Conservation (phyloP, 371 early-diverging fungal genomes). For the Mortierella sp. region DNA sequence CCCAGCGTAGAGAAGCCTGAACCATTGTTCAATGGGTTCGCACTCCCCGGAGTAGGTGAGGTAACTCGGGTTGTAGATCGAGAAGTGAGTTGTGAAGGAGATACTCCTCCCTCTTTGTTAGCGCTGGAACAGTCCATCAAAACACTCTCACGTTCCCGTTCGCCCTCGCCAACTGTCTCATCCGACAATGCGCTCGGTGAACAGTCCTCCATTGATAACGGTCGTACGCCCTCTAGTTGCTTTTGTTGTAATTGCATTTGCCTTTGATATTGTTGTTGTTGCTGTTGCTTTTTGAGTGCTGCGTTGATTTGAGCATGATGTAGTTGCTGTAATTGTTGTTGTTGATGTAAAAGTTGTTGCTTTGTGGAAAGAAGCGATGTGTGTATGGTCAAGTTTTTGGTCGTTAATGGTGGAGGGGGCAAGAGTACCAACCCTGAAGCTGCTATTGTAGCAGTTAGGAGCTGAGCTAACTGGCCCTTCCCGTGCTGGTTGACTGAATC, state of each 20-base stretch:
- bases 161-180: constrained; percentile 22
- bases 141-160: constrained; percentile 13
- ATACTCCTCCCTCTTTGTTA: background rate
- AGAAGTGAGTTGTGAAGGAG: constrained; percentile 26
- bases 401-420: constrained; percentile 47
- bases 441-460: constrained; percentile 43
- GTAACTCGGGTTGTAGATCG: constrained; percentile 38
- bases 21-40: background rate
- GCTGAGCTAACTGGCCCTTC: constrained; percentile 26
- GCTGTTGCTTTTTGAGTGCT: constrained; percentile 46
- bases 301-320: constrained; percentile 48
- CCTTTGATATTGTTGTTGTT: constrained; percentile 27
- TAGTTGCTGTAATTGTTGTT: constrained; percentile 45
- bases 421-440: constrained; percentile 47
- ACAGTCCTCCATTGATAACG: constrained; percentile 31
- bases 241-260: constrained; percentile 15
- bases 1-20: constrained; percentile 11
- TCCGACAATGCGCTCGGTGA: constrained; percentile 30
- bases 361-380: constrained; percentile 53
- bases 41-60: constrained; percentile 30
- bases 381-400: constrained; percentile 51
- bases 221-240: constrained; percentile 1
- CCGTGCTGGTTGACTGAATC: background rate
- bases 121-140: constrained; percentile 10
- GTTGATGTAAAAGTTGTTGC: constrained; percentile 49